These are phyloP conservation scores for Berkeleyomyces rouxiae DNA, from an alignment of 2,329 filamentous ascomycete genomes.

Conservation along the genomic window DNA sequence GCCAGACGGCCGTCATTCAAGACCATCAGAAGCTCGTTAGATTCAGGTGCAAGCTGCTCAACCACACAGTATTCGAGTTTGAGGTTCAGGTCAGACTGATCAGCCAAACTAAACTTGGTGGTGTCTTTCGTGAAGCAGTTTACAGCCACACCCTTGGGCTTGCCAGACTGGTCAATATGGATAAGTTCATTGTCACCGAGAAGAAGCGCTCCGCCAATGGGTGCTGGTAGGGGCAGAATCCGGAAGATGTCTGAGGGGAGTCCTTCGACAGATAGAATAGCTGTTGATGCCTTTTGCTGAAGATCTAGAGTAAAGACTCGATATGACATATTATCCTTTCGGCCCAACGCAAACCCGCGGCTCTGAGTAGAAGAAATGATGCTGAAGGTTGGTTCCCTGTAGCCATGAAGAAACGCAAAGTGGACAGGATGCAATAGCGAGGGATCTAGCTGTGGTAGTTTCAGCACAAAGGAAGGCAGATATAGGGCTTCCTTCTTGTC, in stretches of 20 bases:
- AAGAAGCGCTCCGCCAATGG: slow-evolving; percentile 75
- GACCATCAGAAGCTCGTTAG: slow-evolving; percentile 71
- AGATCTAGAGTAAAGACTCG: slow-evolving; percentile 91
- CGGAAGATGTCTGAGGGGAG: slow-evolving; percentile 77
- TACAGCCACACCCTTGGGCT: slow-evolving; percentile 79
- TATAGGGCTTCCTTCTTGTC: slow-evolving; percentile 48
- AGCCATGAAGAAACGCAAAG: slow-evolving; percentile 87
- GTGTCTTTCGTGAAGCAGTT: slow-evolving; percentile 75
- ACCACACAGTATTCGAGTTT: slow-evolving; percentile 68
- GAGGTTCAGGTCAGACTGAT: slow-evolving; percentile 67
- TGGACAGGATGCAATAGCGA: slow-evolving; percentile 77
- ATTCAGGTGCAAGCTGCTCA: slow-evolving; percentile 58
- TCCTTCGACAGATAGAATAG: slow-evolving; percentile 68
- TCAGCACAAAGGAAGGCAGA: slow-evolving; percentile 80
- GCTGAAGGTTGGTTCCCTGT: slow-evolving; percentile 92
- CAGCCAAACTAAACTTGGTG: slow-evolving; percentile 69
- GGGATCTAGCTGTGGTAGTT: slow-evolving; percentile 75
- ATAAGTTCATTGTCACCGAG: slow-evolving; percentile 82
- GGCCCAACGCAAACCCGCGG: slow-evolving; percentile 60
- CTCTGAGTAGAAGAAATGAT: slow-evolving; percentile 66
- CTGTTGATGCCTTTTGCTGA: slow-evolving; percentile 82
- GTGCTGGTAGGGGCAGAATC: slow-evolving; percentile 66
- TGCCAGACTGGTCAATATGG: slow-evolving; percentile 90
- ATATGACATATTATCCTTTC: slow-evolving; percentile 75
- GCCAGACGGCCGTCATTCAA: slow-evolving; percentile 59